Conservation (phyloP, 2,329 filamentous ascomycete species). For the Bipolaris sorokiniana region DNA sequence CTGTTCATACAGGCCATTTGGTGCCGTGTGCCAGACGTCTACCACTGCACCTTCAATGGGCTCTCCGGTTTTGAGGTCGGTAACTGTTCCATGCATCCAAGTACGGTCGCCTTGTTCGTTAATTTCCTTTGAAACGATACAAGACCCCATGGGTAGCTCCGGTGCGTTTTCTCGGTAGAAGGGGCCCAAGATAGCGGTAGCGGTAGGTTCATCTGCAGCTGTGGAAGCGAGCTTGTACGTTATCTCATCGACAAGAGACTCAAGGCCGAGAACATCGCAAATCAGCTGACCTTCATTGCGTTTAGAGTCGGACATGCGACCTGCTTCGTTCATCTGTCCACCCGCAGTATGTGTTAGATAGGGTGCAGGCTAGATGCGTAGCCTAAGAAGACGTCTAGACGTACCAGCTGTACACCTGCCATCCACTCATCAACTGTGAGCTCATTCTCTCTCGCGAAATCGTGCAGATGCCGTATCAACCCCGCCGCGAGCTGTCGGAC, state of each 20-base stretch:
- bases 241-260: slow-evolving; percentile 76
- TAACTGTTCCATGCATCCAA: slow-evolving; percentile 69
- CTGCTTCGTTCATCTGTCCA: slow-evolving; percentile 63
- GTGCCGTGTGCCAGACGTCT: slow-evolving; percentile 81
- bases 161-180: slow-evolving; percentile 82
- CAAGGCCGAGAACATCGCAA: slow-evolving; percentile 64
- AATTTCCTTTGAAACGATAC: slow-evolving; percentile 62
- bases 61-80: slow-evolving; percentile 65
- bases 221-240: slow-evolving; percentile 69
- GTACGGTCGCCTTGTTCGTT: slow-evolving; percentile 59
- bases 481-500: slow-evolving; percentile 67
- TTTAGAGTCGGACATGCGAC: slow-evolving; percentile 66
- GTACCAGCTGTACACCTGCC: slow-evolving; percentile 71
- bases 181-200: slow-evolving; percentile 81
- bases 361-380: neutral
- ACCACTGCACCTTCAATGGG: slow-evolving; percentile 70
- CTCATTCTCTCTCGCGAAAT: slow-evolving; percentile 78
- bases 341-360: slow-evolving; percentile 6
- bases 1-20: slow-evolving; percentile 72
- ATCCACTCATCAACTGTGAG: slow-evolving; percentile 82
- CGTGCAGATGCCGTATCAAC: slow-evolving; percentile 75
- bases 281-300: slow-evolving; percentile 69
- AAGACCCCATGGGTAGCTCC: slow-evolving; percentile 69
- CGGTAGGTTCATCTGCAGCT: slow-evolving; percentile 61
- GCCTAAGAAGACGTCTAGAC: slow-evolving; percentile 1